A percentile compares a stretch with the other conserved stretches of the same genome.
Conservation (phyloP, 805 yeast genomes). For the Hemisphaericaspora nanyangensis region DNA sequence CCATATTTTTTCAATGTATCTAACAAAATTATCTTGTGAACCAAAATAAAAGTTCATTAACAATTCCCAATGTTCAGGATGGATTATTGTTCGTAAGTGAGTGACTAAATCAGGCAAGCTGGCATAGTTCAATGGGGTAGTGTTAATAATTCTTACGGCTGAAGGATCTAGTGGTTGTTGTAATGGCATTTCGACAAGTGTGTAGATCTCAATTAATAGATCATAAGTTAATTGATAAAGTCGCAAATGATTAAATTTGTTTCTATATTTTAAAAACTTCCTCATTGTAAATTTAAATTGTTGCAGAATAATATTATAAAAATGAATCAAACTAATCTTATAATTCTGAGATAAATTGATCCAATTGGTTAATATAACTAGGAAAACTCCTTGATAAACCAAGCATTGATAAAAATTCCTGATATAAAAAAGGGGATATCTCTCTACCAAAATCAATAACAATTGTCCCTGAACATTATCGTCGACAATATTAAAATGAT, state of each 20-base stretch:
- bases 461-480: conserved; percentile 1
- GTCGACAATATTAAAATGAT: conserved; percentile 19
- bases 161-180: background rate
- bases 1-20: conserved; percentile 21
- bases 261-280: conserved; percentile 9
- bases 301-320: conserved; percentile 8
- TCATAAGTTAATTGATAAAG: conserved; percentile 7
- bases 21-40: conserved; percentile 17
- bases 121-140: background rate
- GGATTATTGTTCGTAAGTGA: conserved; percentile 6
- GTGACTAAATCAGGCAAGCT: conserved; percentile 10
- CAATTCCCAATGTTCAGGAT: conserved; percentile 10
- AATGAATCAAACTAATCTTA: conserved; percentile 11
- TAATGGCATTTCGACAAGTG: background rate
- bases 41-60: conserved; percentile 23
- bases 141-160: too few relatives aligned
- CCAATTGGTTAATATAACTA: conserved; percentile 14
- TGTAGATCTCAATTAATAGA: conserved; percentile 9
- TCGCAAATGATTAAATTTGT: conserved; percentile 1
- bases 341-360: conserved; percentile 1
- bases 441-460: background rate
- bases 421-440: conserved; percentile 12
- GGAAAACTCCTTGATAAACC: conserved; percentile 17
- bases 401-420: conserved; percentile 15
- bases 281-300: conserved; percentile 12